phyloP scores from a whole-genome alignment of 83 land plant species.

The Diphasiastrum complanatum region DNA sequence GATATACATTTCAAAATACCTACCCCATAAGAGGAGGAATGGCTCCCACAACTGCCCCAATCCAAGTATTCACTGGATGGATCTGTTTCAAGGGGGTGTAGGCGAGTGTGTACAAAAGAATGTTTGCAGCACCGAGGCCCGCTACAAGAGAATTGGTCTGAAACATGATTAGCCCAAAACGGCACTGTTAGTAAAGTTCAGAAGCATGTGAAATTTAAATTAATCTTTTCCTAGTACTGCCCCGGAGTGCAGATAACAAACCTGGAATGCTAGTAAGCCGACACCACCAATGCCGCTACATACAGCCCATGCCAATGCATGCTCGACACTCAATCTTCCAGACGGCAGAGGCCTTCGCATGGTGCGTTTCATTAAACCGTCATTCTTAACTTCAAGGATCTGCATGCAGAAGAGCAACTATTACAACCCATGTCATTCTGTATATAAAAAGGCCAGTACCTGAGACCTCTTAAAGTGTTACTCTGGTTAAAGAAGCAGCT shows the following conservation, averaged over 20 bases:
- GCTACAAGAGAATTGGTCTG: slow-evolving; percentile 88
- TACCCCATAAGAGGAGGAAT: slow-evolving; percentile 98
- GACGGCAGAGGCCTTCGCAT: slow-evolving; percentile 81
- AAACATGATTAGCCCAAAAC: slow-evolving; percentile 12
- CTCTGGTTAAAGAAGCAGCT: too few relatives aligned
- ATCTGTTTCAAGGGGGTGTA: slow-evolving; percentile 95
- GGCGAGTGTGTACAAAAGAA: slow-evolving; percentile 69
- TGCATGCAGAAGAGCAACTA: slow-evolving; percentile 7
- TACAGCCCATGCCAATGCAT: slow-evolving; percentile 74
- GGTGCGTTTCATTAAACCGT: slow-evolving; percentile 86
- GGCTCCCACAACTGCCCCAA: slow-evolving; percentile 97
- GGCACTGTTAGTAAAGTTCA: neutral
- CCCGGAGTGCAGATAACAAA: too few relatives aligned
- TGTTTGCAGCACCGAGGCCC: slow-evolving; percentile 83
- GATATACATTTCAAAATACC: neutral
- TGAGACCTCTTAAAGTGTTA: neutral
- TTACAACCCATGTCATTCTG: too few relatives aligned
- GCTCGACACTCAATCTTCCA: slow-evolving; percentile 56
- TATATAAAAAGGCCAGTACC: neutral
- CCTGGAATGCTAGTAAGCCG: slow-evolving; percentile 60
- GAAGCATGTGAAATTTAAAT: too few relatives aligned
- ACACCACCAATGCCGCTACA: slow-evolving; percentile 60
- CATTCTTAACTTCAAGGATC: slow-evolving; percentile 82
- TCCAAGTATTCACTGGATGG: slow-evolving; percentile 92
- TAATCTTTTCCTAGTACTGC: too few relatives aligned